Percentiles rank a stretch among this genome's conserved stretches.
phyloP scores from a whole-genome alignment of 352 stramenopile species.

The Globisporangium yorkense region DNA sequence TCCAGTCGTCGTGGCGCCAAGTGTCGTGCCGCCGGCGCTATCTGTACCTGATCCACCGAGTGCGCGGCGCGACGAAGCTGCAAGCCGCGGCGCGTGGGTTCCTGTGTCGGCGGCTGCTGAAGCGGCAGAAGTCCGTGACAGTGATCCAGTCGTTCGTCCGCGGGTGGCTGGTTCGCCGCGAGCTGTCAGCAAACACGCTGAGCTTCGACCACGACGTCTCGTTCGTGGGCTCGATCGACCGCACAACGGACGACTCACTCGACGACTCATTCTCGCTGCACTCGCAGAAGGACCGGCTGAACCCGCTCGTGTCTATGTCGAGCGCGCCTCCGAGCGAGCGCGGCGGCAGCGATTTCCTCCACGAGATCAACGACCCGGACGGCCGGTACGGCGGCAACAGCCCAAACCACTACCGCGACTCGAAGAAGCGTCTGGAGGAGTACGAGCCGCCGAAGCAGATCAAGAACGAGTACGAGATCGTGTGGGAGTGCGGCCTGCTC shows the following conservation, averaged over 20 bases:
- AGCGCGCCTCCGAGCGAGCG: slow-evolving; percentile 54
- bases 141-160: slow-evolving; percentile 77
- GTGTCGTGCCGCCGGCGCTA: slow-evolving; percentile 41
- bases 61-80: slow-evolving; percentile 42
- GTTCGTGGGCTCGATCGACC: slow-evolving; percentile 61
- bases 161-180: slow-evolving; percentile 73
- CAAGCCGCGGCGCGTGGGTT: slow-evolving; percentile 47
- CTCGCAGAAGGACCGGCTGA: slow-evolving; percentile 32
- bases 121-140: slow-evolving; percentile 35
- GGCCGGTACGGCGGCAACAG: slow-evolving; percentile 34
- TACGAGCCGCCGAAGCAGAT: slow-evolving; percentile 67
- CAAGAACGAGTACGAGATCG: slow-evolving; percentile 80
- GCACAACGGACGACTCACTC: slow-evolving; percentile 41
- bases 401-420: slow-evolving; percentile 37
- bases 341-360: slow-evolving; percentile 28
- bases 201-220: slow-evolving; percentile 77
- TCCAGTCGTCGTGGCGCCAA: slow-evolving; percentile 54
- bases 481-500: slow-evolving; percentile 81
- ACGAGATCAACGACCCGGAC: slow-evolving; percentile 45
- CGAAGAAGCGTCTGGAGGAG: slow-evolving; percentile 49
- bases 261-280: slow-evolving; percentile 35
- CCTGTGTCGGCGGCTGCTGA: slow-evolving; percentile 33
- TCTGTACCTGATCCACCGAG: slow-evolving; percentile 24
- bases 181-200: slow-evolving; percentile 71
- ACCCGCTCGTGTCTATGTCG: slow-evolving; percentile 48